phyloP scores from a whole-genome alignment of 257 asterid genomes.

The Agastache rugosa region DNA sequence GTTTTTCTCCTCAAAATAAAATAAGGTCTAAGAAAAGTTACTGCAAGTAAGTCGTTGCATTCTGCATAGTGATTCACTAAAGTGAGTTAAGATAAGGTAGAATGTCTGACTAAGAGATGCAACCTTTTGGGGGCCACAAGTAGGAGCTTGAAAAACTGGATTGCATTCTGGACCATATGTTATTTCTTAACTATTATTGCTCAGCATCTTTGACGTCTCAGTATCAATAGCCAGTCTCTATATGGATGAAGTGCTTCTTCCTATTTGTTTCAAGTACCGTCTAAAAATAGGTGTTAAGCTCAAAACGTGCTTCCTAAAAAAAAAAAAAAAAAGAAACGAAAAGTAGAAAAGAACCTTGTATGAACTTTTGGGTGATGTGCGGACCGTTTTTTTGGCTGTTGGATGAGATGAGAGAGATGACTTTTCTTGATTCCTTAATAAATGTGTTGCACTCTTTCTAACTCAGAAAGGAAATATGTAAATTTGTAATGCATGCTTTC shows the following conservation, averaged over 20 bases:
- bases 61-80: not conserved
- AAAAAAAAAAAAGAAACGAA: not conserved
- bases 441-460: not conserved
- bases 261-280: not conserved
- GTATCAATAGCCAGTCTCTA: not conserved
- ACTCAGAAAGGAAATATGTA: not conserved
- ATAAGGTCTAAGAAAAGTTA: not conserved
- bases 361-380: not conserved
- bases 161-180: not conserved
- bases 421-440: not conserved
- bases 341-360: too few relatives aligned
- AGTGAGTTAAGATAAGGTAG: not conserved
- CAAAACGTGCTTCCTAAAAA: not conserved
- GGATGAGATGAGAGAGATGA: not conserved
- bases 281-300: not conserved
- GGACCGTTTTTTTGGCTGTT: not conserved
- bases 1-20: not conserved
- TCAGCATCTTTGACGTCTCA: not conserved
- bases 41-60: not conserved
- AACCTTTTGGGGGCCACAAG: slow-evolving; percentile 5
- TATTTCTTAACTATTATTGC: not conserved
- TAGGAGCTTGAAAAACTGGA: not conserved
- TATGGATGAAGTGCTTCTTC: not conserved
- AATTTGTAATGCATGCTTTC: not conserved
- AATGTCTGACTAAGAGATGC: not conserved